Evolutionary conservation across 495 filamentous ascomycete species (phyloP).

Genomic region (Rostrohypoxylon terebratum): DNA sequence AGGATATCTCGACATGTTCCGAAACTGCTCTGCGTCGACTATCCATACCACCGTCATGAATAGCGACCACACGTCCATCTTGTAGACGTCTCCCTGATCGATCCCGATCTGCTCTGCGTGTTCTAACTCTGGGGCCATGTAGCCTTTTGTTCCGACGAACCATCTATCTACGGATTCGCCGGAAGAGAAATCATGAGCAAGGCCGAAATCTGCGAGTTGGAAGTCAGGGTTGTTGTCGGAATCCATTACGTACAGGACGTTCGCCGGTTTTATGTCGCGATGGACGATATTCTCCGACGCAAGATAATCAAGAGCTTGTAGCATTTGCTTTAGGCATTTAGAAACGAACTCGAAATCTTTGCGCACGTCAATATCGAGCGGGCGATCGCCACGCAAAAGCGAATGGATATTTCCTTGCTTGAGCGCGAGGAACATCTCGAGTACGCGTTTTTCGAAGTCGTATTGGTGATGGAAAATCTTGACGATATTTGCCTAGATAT

Average conservation of each 20-base stretch:
- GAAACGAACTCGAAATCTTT: not conserved
- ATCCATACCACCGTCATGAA: slow-evolving; percentile 37
- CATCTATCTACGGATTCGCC: not conserved
- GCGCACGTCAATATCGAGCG: not conserved
- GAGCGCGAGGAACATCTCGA: slow-evolving; percentile 6
- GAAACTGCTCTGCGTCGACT: not conserved
- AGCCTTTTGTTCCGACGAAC: slow-evolving; percentile 20
- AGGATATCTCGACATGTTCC: not conserved
- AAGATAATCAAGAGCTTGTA: slow-evolving; percentile 43
- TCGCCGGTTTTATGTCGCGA: slow-evolving; percentile 79
- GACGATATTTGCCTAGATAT: slow-evolving; percentile 3
- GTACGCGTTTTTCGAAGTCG: not conserved
- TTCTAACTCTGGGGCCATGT: slow-evolving; percentile 42
- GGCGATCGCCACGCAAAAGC: not conserved
- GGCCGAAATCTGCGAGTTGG: slow-evolving; percentile 45
- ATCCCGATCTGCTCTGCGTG: not conserved
- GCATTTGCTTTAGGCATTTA: slow-evolving; percentile 28
- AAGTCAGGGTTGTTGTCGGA: not conserved
- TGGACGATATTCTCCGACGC: slow-evolving; percentile 68
- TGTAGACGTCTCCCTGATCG: slow-evolving; percentile 1
- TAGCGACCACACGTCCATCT: slow-evolving; percentile 47
- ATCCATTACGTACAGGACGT: slow-evolving; percentile 63
- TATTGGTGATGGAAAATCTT: not conserved
- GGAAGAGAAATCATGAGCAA: slow-evolving; percentile 1
- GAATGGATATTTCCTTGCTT: not conserved